A percentile compares a stretch with the other conserved stretches of the same genome.
Conservation (phyloP, 83 land plant genomes). For the Isoetes engelmannii region DNA sequence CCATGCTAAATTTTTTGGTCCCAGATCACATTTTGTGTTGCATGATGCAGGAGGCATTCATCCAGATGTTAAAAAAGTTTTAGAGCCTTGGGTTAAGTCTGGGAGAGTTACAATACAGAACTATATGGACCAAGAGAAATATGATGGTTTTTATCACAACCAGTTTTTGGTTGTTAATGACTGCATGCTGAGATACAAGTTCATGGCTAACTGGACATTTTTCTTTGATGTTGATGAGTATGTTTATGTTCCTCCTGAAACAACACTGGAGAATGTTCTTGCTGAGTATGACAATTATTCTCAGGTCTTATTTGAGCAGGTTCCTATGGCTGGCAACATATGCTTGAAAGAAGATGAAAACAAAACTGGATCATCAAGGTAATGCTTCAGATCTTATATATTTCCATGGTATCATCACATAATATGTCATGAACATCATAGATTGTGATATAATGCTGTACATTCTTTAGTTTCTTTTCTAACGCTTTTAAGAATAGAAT, state of each 20-base stretch:
- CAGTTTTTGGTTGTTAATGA: constrained; percentile 92
- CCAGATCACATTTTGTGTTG: constrained; percentile 61
- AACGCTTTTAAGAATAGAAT: not conserved
- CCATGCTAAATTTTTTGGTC: constrained; percentile 63
- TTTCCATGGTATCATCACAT: too few relatives aligned
- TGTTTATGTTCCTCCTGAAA: constrained; percentile 36
- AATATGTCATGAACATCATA: too few relatives aligned
- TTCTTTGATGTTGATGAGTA: constrained; percentile 94
- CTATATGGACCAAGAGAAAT: constrained; percentile 57
- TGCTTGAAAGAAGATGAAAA: constrained; percentile 21
- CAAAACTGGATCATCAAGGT: constrained; percentile 5
- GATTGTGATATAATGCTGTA: not conserved
- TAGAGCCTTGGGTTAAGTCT: constrained; percentile 58
- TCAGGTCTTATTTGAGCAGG: constrained; percentile 67
- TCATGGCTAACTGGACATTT: constrained; percentile 75
- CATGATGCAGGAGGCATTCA: constrained; percentile 85
- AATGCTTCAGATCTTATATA: too few relatives aligned
- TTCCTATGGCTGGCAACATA: constrained; percentile 62
- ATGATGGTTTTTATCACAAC: constrained; percentile 88
- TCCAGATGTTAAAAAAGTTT: constrained; percentile 39
- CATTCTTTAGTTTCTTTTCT: not conserved
- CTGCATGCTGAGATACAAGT: constrained; percentile 65
- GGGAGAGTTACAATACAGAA: constrained; percentile 74
- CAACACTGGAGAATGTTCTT: constrained; percentile 35
- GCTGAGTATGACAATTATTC: constrained; percentile 27